Base-by-base conservation (phyloP, 148 eudicot species). In the Camellia granthamiana region DNA sequence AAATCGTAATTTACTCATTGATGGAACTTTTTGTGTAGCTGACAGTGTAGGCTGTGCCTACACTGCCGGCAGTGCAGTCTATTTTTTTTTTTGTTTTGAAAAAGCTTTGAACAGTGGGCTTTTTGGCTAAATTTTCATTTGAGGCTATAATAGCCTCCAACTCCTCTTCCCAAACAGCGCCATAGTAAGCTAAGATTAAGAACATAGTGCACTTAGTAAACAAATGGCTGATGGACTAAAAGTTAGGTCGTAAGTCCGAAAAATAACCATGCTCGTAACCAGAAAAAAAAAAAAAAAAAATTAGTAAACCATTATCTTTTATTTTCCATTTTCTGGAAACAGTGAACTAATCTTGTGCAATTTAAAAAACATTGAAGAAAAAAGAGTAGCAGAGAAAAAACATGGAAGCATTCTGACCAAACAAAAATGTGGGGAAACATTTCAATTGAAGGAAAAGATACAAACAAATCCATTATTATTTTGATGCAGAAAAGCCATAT, bases 181-280 rank as follows among this genome's bases (percentile, higher is more conserved):
- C n/a, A n/a, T n/a, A 49, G 52, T 49, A 43, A 69, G 72, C 47
- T 44, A 44, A 68, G 72, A 68, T 66, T 12, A 69, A 55, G 54
- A 55, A 11, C 58, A 6, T 55, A 11, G 52, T 69, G 52, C 21
- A 44, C 72, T 69, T 44, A 43, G 46, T 69, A 16, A 69, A 47
- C 10, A 18, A 41, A 4, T 67, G 43, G n/a, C 52, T 47, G 18
- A 67, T 14, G 0, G 5, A 67, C 12, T 13, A 49, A 67, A 16
- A 67, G 42, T 67, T 43, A 12, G 71, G 47, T 12, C 46, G 11
- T 55, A 14, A 59, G 62, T 3, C 62, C 16, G 62, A 4, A 14
- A 14, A 16, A n/a, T 59, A 14, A 59, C 19, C 62, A 59, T 59
- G n/a, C 62, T 16, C 3, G n/a, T 15, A 55, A 9, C 1, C 59